Conservation (phyloP, 2,329 filamentous ascomycete genomes). For the Alternaria sp. region DNA sequence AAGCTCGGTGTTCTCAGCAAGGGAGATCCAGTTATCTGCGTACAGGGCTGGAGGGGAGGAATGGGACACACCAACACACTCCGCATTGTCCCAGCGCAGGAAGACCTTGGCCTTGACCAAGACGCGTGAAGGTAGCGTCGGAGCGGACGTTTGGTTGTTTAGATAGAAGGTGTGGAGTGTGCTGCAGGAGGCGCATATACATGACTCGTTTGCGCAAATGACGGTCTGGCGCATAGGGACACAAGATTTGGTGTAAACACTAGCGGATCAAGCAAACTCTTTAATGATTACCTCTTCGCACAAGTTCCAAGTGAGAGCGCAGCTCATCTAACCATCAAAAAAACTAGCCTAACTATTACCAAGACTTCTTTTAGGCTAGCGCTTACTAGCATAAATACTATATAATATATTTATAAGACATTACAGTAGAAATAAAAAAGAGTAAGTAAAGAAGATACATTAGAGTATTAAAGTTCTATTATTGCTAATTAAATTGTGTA, state of each 20-base stretch:
- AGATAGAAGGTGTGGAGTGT: constrained; percentile 24
- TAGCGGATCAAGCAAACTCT: constrained; percentile 29
- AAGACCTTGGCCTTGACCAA: constrained; percentile 58
- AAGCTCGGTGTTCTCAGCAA: constrained; percentile 76
- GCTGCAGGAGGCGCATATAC: constrained; percentile 19
- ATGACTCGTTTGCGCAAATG: constrained; percentile 35
- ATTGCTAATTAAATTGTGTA: no score
- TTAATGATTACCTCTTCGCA: constrained; percentile 7
- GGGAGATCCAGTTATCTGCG: constrained; percentile 79
- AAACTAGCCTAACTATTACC: no score
- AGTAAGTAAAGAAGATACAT: no score
- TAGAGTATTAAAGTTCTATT: no score
- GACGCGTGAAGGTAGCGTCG: constrained; percentile 46
- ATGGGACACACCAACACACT: constrained; percentile 90
- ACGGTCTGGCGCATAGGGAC: constrained; percentile 26
- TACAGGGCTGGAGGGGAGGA: constrained; percentile 90
- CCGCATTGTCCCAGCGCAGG: constrained; percentile 58
- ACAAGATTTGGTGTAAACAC: constrained; percentile 30
- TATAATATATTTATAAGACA: no score
- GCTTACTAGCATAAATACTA: no score
- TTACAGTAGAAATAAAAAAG: no score
- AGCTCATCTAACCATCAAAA: no score
- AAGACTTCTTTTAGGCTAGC: no score
- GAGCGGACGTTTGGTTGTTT: constrained; percentile 9
- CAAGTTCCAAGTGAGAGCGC: neutral